Evolutionary conservation across 495 filamentous ascomycete genomes (phyloP), one percentile per base, ranked within the genome.

Genomic region (Darksidea phi): DNA sequence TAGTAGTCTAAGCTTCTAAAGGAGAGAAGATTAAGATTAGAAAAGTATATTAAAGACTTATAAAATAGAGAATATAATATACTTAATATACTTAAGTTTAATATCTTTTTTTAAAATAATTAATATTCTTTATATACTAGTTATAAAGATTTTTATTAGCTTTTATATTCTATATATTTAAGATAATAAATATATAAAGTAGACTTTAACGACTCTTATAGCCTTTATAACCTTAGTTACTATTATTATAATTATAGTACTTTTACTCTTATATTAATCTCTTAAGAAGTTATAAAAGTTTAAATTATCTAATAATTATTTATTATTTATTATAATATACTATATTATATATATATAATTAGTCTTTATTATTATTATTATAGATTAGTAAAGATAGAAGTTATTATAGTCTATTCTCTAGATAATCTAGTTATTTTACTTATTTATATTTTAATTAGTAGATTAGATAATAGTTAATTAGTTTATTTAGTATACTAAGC

Each of bases 131-230:
- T 32, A 11, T 25, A 52, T 25, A 6, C 49, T 52, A 17, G 28
- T 52, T 23, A 52, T 25, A 32, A 52, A 52, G 49, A 52, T 52
- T 2, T 52, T 25, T 17, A 52, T 52, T 17, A 52, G 49, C 49
- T 34, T 52, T 13, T 52, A 52, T 25, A 52, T 52, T 17, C 28
- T 52, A 25, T 25, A 25, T 17, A 13, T 52, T 25, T 25, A 25
- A n/a, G 49, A 52, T n/a, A 25, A 52, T 25, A 52, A 32, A 17
- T 25, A 17, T 7, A 11, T 52, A n/a, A 32, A 25, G 20, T 37
- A 25, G 49, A 32, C 28, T 52, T 25, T 52, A 7, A 11, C 25
- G 49, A 52, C 49, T 17, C 49, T 52, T 11, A 52, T 52, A 25
- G 24, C 24, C 24, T 37, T 52, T 13, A 52, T 52, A 25, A 52